Evolutionary conservation across 768 basidiomycete species (phyloP).

Genomic region (Tylopilus balloui): DNA sequence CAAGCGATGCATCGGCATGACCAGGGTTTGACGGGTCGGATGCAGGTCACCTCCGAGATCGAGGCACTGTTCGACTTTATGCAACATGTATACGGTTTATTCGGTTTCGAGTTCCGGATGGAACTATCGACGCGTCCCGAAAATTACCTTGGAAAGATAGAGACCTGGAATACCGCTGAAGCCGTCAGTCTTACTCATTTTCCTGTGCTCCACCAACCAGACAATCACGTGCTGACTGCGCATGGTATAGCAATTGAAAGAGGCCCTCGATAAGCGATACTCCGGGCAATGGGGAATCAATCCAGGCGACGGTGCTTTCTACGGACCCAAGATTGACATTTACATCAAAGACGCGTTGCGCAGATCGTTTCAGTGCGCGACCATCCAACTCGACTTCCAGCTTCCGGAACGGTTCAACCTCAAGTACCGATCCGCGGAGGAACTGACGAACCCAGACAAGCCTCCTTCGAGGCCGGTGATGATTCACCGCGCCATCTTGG

Average conservation of each 20-base stretch:
- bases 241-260: slow-evolving; percentile 64
- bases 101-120: slow-evolving; percentile 92
- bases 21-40: background rate
- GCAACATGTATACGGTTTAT: slow-evolving; percentile 87
- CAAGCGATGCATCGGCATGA: background rate
- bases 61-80: slow-evolving; percentile 89
- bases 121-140: slow-evolving; percentile 96
- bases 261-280: slow-evolving; percentile 79
- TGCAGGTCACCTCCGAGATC: slow-evolving; percentile 83
- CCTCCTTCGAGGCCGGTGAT: slow-evolving; percentile 83
- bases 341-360: slow-evolving; percentile 88
- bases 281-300: slow-evolving; percentile 90
- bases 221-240: slow-evolving; percentile 5
- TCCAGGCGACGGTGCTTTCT: slow-evolving; percentile 97
- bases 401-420: slow-evolving; percentile 95
- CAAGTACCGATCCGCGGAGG: slow-evolving; percentile 77
- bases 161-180: slow-evolving; percentile 91
- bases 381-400: slow-evolving; percentile 99
- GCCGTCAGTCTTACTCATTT: slow-evolving; percentile 45
- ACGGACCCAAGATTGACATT: slow-evolving; percentile 99
- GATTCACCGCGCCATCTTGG: slow-evolving; percentile 95
- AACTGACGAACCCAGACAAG: slow-evolving; percentile 46
- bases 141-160: slow-evolving; percentile 83
- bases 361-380: slow-evolving; percentile 96
- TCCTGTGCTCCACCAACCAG: background rate